A percentile compares a stretch with the other conserved stretches of the same genome.
phyloP scores from a whole-genome alignment of 805 yeast species.

The Starmerella sirachaensis region DNA sequence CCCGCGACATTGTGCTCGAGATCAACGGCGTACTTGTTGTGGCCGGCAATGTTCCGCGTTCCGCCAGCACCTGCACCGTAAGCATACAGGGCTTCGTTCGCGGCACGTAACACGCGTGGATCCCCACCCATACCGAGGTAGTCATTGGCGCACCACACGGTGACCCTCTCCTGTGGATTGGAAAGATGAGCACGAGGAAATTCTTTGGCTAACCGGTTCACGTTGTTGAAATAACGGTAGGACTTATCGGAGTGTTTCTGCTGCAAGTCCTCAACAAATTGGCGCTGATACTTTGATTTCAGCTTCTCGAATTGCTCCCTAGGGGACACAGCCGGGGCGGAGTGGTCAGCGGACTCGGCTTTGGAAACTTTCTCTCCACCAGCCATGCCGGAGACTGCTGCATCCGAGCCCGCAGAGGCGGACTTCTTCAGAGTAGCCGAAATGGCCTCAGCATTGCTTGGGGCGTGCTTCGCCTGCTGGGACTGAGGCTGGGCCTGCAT shows the following conservation, averaged over 20 bases:
- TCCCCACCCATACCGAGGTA: conserved; percentile 91
- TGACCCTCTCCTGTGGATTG: conserved; percentile 66
- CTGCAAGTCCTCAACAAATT: conserved; percentile 51
- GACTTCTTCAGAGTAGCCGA: neutral
- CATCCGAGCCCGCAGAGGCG: neutral
- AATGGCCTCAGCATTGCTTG: neutral
- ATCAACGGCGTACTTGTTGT: conserved; percentile 75
- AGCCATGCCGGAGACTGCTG: conserved; percentile 28
- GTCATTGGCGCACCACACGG: conserved; percentile 99
- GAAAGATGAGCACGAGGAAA: conserved; percentile 88
- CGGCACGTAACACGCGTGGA: conserved; percentile 54
- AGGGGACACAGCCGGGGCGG: conserved; percentile 4
- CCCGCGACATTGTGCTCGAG: conserved; percentile 81
- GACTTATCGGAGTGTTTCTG: conserved; percentile 80
- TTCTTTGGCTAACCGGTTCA: conserved; percentile 86
- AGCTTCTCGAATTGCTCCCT: neutral
- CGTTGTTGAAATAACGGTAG: conserved; percentile 91
- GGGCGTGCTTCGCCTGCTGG: neutral
- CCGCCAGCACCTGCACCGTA: conserved; percentile 99
- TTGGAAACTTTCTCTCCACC: conserved; percentile 22
- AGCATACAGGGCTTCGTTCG: conserved; percentile 67
- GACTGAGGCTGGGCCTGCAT: conserved; percentile 25
- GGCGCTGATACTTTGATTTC: conserved; percentile 11
- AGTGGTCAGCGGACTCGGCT: neutral
- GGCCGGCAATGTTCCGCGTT: conserved; percentile 97